A percentile compares a stretch with the other conserved stretches of the same genome.
phyloP scores from a whole-genome alignment of 768 basidiomycete genomes.

The Leccinum broughii region DNA sequence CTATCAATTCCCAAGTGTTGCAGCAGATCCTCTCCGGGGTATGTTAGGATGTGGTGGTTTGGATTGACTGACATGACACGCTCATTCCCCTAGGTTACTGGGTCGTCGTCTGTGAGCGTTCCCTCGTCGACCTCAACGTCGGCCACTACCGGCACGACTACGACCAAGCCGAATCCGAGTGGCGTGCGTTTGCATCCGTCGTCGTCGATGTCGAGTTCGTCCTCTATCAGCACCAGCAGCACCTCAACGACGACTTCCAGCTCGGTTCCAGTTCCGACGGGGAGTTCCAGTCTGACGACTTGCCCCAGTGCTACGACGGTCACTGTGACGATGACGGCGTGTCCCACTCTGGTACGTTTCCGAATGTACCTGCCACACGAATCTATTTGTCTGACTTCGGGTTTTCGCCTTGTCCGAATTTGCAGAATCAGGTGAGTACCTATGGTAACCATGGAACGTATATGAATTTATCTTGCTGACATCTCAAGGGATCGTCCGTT shows the following conservation, averaged over 20 bases:
- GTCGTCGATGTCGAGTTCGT: background rate
- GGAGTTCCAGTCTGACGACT: background rate
- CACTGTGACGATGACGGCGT: conserved; percentile 20
- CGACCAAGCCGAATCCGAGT: background rate
- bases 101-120: background rate
- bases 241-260: background rate
- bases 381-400: background rate
- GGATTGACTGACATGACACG: background rate
- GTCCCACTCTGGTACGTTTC: conserved; percentile 18
- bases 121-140: background rate
- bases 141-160: background rate
- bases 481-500: conserved; percentile 1
- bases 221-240: background rate
- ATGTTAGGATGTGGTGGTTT: background rate
- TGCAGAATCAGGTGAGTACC: conserved; percentile 1
- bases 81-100: background rate
- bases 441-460: background rate
- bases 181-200: conserved; percentile 3
- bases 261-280: background rate
- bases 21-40: conserved; percentile 21
- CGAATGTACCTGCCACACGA: background rate
- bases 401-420: background rate
- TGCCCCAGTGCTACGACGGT: conserved; percentile 1
- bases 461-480: background rate
- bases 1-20: conserved; percentile 21